Conservation (phyloP, 495 filamentous ascomycete genomes). For the Rhypophila decipiens region DNA sequence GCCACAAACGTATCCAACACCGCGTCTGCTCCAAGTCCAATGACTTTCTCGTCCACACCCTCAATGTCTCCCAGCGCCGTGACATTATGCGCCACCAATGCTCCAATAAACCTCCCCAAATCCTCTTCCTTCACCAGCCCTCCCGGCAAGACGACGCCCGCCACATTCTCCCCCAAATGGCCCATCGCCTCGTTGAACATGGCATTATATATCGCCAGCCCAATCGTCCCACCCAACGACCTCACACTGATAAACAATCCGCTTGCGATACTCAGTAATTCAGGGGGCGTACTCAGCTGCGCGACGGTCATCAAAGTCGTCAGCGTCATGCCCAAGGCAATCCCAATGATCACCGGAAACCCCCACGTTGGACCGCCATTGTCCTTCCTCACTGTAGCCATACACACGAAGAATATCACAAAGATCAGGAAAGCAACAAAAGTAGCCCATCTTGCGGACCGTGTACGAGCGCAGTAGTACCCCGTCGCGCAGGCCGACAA, state of each 20-base stretch:
- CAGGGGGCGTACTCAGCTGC: conserved; percentile 26
- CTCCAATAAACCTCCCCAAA: conserved; percentile 14
- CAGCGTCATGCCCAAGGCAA: conserved; percentile 21
- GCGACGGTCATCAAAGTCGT: conserved; percentile 24
- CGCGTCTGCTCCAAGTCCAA: conserved; percentile 12
- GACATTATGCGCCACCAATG: conserved; percentile 10
- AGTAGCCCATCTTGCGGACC: conserved; percentile 15
- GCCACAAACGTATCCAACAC: conserved; percentile 15
- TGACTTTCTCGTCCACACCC: conserved; percentile 14
- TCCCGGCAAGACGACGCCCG: conserved; percentile 10
- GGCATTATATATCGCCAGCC: conserved; percentile 28
- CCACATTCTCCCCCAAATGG: conserved; percentile 16
- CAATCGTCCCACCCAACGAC: conserved; percentile 26
- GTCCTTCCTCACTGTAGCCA: conserved; percentile 18
- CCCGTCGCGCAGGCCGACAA: conserved; percentile 14
- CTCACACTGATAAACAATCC: conserved; percentile 27
- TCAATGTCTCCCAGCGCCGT: conserved; percentile 11
- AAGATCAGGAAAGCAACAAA: conserved; percentile 19
- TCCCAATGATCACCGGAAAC: conserved; percentile 24
- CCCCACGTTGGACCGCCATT: conserved; percentile 19
- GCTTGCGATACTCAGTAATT: conserved; percentile 25
- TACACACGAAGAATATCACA: conserved; percentile 19
- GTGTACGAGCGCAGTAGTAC: conserved; percentile 19
- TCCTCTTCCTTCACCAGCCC: conserved; percentile 13
- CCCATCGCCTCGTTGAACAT: conserved; percentile 11